Base-by-base conservation (phyloP, 2,329 filamentous ascomycete species). In the Trichoderma arundinaceum region DNA sequence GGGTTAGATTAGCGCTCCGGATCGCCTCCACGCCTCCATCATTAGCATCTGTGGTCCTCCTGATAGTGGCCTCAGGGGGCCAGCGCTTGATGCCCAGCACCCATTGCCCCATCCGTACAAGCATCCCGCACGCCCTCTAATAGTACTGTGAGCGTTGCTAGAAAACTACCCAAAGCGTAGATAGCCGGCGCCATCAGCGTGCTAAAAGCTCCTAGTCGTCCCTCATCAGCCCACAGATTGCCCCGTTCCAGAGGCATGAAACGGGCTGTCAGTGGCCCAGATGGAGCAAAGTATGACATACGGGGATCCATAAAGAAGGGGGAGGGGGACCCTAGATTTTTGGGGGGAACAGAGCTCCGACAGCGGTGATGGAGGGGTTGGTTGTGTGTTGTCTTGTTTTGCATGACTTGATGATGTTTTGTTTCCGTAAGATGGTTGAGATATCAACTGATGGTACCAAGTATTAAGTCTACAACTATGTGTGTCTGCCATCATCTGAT, bases 111-210 rank as follows among this genome's bases (percentile, higher is more conserved):
- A 54, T 41, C 35, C 17, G 35, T 32, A 58, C 54, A 35, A 46
- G 41, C 7, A 46, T 28, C 22, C 22, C 22, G 22, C 22, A 19
- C 58, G 57, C 57, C 58, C 46, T 61, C 43, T 48, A 19, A 22
- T 10, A 4, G 10, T 19, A 54, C 22, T 49, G 17, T 38, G 9
- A 17, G 17, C 12, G 7, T 59, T 49, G 44, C 44, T 19, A 41
- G 46, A 51, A 17, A 51, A 61, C 32, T 51, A 51, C 58, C 58
- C 39, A 61, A 61, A 60, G 46, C 46, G n/a, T 22, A 32, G 46
- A 41, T 44, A 57, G 38, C 22, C 15, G 38, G 22, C 7, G 44
- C 22, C 19, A 17, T 33, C 22, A 44, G 15, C 33, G 41, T 33
- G 56, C 54, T 49, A 60, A n/a, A 38, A n/a, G 43, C 35, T 22